These are phyloP conservation scores for Lycium barbarum DNA, from an alignment of 257 asterid species.

Conservation along the genomic window DNA sequence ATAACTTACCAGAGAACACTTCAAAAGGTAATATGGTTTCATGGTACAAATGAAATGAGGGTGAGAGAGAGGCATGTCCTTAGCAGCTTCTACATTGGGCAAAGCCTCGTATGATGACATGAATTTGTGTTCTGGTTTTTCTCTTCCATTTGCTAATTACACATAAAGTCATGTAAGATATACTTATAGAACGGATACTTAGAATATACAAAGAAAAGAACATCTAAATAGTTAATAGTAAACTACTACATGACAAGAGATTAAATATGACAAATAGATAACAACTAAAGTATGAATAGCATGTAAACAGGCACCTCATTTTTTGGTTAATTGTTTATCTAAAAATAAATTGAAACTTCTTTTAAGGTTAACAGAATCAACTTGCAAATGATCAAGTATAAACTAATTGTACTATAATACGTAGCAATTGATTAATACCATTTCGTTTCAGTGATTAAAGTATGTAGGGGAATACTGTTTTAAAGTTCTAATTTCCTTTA, in stretches of 20 bases:
- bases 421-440: neutral
- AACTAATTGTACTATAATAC: neutral
- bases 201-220: neutral
- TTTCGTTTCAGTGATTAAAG: constrained; percentile 6
- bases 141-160: neutral
- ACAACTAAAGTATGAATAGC: neutral
- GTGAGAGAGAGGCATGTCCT: neutral
- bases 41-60: constrained; percentile 16
- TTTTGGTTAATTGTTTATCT: neutral
- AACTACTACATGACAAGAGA: neutral
- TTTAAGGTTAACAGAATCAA: neutral
- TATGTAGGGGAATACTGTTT: neutral
- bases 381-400: constrained; percentile 1
- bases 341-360: neutral
- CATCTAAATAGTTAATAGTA: constrained; percentile 4
- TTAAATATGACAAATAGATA: neutral
- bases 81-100: neutral
- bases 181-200: neutral
- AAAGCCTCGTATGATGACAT: neutral
- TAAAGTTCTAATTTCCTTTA: neutral
- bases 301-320: neutral
- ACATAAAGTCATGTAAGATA: neutral
- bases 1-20: neutral
- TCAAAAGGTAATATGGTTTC: neutral
- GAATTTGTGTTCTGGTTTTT: neutral